Base-by-base conservation (phyloP, 208 protist genomes). In the Crithidia thermophila region DNA sequence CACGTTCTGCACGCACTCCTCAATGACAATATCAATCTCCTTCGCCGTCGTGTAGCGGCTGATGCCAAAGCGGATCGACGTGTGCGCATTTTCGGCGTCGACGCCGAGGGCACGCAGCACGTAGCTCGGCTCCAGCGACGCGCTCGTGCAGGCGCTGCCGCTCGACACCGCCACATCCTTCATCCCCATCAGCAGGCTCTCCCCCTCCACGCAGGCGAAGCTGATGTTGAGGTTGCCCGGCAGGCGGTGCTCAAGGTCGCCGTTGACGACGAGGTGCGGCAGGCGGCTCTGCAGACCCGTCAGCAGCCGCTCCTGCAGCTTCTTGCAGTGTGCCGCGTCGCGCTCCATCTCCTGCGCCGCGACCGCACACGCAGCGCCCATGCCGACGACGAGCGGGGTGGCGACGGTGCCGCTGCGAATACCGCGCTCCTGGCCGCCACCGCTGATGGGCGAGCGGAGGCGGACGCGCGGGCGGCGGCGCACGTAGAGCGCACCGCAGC, bases 181-280 rank as follows among this genome's bases (percentile, higher is more conserved):
- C 72, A 99, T 97, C 0, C 95, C 98, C 98, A 99, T 99, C 36
- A 99, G 84, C 37, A 99, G 72, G 37, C 89, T 97, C 79, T 99
- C 98, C 36, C 99, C 99, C 85, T 99, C 99, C 7, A 99, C 98
- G 67, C 97, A 99, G 0, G 94, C 88, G 79, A 99, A 99, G 31
- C 96, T 99, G 42, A 99, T 82, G 87, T 99, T 99, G 13, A 99
- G 72, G 77, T 98, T 99, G 46, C 98, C 98, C 21, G 82, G 87
- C 67, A 98, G 99, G 23, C 96, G 88, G 4, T 78, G 45, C 72
- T 95, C 78, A 23, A 79, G 0, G 69, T 98, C 97, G 50, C 98
- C 98, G 76, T 99, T 99, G 46, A 99, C 64, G 30, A 87, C 77
- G 40, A 99, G 82, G 63, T 99, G 79, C 5, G 86, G 55, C 14